Conservation (phyloP, 2,329 filamentous ascomycete species). For the Rhexocercosporidium sp. region DNA sequence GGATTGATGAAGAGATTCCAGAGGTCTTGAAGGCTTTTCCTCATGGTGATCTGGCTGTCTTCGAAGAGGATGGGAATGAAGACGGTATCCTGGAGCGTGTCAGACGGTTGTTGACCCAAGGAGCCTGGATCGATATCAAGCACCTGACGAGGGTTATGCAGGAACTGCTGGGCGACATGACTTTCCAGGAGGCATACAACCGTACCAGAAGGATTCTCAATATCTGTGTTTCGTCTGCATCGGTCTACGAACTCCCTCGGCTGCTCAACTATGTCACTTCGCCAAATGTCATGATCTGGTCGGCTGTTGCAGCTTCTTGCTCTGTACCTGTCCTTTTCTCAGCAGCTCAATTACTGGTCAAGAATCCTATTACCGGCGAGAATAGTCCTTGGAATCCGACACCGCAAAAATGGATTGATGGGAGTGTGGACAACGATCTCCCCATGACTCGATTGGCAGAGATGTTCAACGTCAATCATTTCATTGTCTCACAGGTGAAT, state of each 20-base stretch:
- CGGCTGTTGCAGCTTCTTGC: slow-evolving; percentile 93
- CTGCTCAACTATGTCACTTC: slow-evolving; percentile 92
- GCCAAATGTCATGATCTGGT: slow-evolving; percentile 95
- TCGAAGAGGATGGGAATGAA: slow-evolving; percentile 60
- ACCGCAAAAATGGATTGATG: slow-evolving; percentile 88
- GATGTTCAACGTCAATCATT: slow-evolving; percentile 98
- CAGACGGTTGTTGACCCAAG: slow-evolving; percentile 77
- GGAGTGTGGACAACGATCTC: slow-evolving; percentile 91
- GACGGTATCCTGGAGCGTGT: slow-evolving; percentile 73
- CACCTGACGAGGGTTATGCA: slow-evolving; percentile 84
- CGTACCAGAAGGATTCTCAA: slow-evolving; percentile 91
- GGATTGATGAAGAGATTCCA: slow-evolving; percentile 67
- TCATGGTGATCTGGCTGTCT: slow-evolving; percentile 67
- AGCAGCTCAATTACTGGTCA: slow-evolving; percentile 78
- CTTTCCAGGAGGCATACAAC: slow-evolving; percentile 95
- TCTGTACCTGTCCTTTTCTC: slow-evolving; percentile 89
- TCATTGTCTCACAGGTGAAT: slow-evolving; percentile 96
- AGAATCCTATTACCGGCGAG: slow-evolving; percentile 80
- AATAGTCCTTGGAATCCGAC: slow-evolving; percentile 85
- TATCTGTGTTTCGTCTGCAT: slow-evolving; percentile 89
- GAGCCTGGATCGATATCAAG: slow-evolving; percentile 83
- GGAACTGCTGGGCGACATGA: slow-evolving; percentile 81
- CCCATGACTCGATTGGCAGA: slow-evolving; percentile 89
- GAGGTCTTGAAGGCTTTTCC: slow-evolving; percentile 62
- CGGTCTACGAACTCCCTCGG: slow-evolving; percentile 83